Percentiles rank a stretch among this genome's conserved stretches.
Evolutionary conservation across 1,284 basidiomycete species (phyloP).

Genomic region (Leccinum solheimii): DNA sequence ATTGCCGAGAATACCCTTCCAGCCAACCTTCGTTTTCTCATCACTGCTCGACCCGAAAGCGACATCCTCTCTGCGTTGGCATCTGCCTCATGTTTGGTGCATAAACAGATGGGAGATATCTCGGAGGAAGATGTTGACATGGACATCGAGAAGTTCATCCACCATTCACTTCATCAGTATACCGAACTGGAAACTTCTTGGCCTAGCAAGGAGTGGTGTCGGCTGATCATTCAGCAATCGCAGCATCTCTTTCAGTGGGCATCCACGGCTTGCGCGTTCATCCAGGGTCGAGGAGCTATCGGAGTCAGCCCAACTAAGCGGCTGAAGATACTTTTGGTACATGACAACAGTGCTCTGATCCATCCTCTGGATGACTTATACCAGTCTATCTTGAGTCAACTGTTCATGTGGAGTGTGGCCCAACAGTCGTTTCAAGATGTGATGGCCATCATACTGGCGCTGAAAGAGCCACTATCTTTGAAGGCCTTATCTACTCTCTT

Average conservation of each 20-base stretch:
- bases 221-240: background rate
- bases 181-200: background rate
- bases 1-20: background rate
- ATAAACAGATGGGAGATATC: background rate
- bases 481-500: no score
- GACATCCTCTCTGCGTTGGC: background rate
- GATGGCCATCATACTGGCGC: no score
- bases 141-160: background rate
- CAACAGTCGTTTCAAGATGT: no score
- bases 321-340: no score
- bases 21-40: background rate
- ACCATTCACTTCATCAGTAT: background rate
- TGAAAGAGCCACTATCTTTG: no score
- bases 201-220: background rate
- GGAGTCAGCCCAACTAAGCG: no score
- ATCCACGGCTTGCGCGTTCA: background rate
- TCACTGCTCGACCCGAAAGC: background rate
- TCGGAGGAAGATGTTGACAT: background rate
- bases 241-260: background rate
- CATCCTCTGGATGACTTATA: no score
- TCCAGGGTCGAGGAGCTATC: no score
- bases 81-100: background rate
- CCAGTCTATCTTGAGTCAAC: no score
- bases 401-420: no score
- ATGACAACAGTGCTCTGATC: no score